phyloP scores from a whole-genome alignment of 208 protist species.

The Leishmania gerbilli region DNA sequence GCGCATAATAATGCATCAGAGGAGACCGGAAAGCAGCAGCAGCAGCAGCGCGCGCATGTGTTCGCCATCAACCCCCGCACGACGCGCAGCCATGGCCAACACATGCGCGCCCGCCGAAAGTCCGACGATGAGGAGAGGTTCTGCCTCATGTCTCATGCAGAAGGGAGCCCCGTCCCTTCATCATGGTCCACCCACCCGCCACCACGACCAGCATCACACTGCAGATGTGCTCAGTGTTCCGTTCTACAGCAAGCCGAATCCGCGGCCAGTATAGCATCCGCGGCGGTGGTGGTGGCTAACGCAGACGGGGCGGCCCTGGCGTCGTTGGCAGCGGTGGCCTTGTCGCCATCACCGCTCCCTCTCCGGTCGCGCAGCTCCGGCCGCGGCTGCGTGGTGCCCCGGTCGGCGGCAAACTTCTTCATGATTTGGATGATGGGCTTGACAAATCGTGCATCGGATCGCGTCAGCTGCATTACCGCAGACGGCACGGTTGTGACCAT shows the following conservation, averaged over 20 bases:
- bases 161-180: not conserved
- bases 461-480: constrained; percentile 39
- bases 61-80: no score
- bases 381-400: not conserved
- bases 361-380: not conserved
- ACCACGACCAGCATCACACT: not conserved
- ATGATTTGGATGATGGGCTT: constrained; percentile 28
- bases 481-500: constrained; percentile 33
- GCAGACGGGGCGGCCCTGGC: not conserved
- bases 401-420: constrained; percentile 22
- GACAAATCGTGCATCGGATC: constrained; percentile 28
- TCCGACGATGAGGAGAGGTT: not conserved
- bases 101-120: not conserved
- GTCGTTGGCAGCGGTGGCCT: not conserved
- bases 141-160: no score
- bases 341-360: not conserved
- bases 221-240: not conserved
- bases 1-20: not conserved
- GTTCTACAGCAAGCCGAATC: not conserved
- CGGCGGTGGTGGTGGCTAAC: not conserved
- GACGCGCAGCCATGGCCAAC: not conserved
- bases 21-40: not conserved
- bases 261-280: not conserved
- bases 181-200: not conserved
- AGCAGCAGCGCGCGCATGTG: not conserved